Evolutionary conservation across 441 rosid species (phyloP), one percentile per base, ranked within the genome.

Genomic region (Arabidopsis hybrid): DNA sequence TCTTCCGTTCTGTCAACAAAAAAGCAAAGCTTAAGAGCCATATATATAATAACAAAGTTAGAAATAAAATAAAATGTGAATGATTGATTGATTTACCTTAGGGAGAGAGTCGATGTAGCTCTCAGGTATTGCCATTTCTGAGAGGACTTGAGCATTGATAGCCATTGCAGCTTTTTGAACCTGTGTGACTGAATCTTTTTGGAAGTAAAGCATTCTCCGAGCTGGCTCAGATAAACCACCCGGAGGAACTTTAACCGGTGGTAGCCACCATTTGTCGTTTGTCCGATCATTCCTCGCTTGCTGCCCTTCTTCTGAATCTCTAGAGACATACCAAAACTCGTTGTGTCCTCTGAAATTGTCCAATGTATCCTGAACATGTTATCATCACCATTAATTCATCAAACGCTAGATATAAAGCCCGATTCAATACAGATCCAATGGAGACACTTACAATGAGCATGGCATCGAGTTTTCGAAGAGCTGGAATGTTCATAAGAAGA

Each of bases 91-190:
- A 26, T 67, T 8, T 80, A 91, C 99, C 97, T 91, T 96, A 2
- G 99, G 98, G 52, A 93, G 97, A 35, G 96, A 87, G 71, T 96
- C 98, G 4, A 93, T 88, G 86, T 93, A 96, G 85, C 79, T 89
- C 65, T 91, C 98, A 0, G 99, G 99, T 68, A 93, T 77, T 69
- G 84, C 87, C 97, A 96, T 93, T 82, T 93, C 99, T 2, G 92
- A 83, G 11, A 96, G 81, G 70, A 93, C 94, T 82, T 96, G 96
- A 56, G 99, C 90, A 73, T 96, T 96, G 10, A 93, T 96, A 1
- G 97, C 97, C 98, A 96, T 91, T 53, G 99, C 97, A 40, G 97
- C 98, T 77, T 93, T 91, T 38, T 93, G 91, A 8, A 96, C 99
- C 42, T 96, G 99, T 72, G 91, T 93, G 40, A 91, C 97, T 35